Base-by-base conservation (phyloP, 2,329 filamentous ascomycete genomes). In the Aspergillus versicolor region DNA sequence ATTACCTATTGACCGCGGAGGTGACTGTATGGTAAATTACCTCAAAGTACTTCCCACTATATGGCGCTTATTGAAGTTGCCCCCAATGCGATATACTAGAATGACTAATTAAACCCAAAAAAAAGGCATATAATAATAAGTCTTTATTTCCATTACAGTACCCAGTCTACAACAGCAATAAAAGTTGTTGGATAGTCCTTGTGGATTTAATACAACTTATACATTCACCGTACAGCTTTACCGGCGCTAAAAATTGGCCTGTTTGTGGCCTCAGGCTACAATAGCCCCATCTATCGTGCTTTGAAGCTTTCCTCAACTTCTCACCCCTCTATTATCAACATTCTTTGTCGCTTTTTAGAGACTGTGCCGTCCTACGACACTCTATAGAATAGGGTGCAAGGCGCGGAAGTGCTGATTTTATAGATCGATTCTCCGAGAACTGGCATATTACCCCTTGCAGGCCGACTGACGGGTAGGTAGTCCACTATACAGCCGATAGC, bases 1-100 rank as follows among this genome's bases (percentile, higher is more conserved):
- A 30, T 46, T 46, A 43, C 32, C 51, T 9, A 11, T 46, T 46
- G 51, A 41, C 43, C 51, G 42, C 51, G 34, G 51, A 53, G 51
- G 50, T 44, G 19, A 30, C 41, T 42, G 41, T 53, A 45, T 40
- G 30, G 30, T 22, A 44, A 37, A 43, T 34, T 44, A 52, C 49
- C 37, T 43, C 49, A 38, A 2, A 45, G 13, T 17, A 15, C 15
- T 24, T 19, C 21, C 13, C 21, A 44, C 13, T 17, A 11, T 13
- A 42, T 17, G 15, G 9, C 7, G 19, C 5, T 42, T 8, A 42
- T 42, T 42, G 40, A 21, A 21, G n/a, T 8, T 21, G 17, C 40
- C 12, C 17, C 11, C n/a, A 17, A 11, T 21, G 9, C 40, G 17
- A 12, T 21, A 17, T 37, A 37, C 15, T 6, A 37, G 2, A n/a